Evolutionary conservation across 768 basidiomycete species (phyloP).

Genomic region (Udeniomyces megalosporus): DNA sequence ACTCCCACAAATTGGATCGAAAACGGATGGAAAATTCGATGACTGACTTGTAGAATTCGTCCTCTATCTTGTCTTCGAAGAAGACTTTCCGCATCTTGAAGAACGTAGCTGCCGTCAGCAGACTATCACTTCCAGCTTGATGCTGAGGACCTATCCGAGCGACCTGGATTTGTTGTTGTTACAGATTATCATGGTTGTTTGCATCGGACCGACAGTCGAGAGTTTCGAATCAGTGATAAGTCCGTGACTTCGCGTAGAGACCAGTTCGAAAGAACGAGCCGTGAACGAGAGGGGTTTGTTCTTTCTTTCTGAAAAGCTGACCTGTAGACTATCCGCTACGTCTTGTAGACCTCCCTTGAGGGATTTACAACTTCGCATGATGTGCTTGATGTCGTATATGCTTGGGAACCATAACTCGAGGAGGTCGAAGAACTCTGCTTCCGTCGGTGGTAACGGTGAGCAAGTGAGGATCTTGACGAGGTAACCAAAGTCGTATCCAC

Average conservation of each 20-base stretch:
- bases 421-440: constrained; percentile 77
- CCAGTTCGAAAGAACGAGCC: too few relatives aligned
- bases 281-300: too few relatives aligned
- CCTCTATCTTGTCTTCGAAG: constrained; percentile 79
- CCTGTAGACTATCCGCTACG: constrained; percentile 87
- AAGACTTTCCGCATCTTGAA: constrained; percentile 90
- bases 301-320: too few relatives aligned
- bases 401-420: constrained; percentile 85
- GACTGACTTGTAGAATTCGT: constrained; percentile 34
- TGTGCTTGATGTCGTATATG: constrained; percentile 93
- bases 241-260: too few relatives aligned
- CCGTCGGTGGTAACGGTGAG: constrained; percentile 68
- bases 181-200: too few relatives aligned
- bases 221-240: too few relatives aligned
- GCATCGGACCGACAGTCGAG: too few relatives aligned
- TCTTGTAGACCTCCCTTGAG: constrained; percentile 83
- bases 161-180: too few relatives aligned
- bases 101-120: constrained; percentile 81
- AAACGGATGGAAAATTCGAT: too few relatives aligned
- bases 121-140: constrained; percentile 93
- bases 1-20: too few relatives aligned
- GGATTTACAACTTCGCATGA: constrained; percentile 72
- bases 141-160: constrained; percentile 77
- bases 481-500: constrained; percentile 98
- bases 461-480: constrained; percentile 75